These are phyloP conservation scores for Penicillium canescens DNA, from an alignment of 495 filamentous ascomycete genomes.

Conservation along the genomic window DNA sequence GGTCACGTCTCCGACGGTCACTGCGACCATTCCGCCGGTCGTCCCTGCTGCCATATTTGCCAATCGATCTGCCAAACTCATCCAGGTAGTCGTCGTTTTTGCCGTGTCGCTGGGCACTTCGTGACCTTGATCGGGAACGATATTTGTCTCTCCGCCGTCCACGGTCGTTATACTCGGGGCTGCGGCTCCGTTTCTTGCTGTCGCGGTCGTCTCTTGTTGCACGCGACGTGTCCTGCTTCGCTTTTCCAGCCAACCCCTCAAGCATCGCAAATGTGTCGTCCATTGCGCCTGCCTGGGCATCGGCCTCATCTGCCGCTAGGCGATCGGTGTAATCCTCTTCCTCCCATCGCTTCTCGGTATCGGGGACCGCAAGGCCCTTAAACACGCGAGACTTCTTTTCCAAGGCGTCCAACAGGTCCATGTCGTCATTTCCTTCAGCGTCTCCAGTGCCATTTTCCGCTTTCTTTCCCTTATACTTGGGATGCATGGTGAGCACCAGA, in stretches of 20 bases:
- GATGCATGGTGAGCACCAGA: conserved; percentile 85
- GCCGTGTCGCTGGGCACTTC: conserved; percentile 43
- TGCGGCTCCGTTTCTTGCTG: conserved; percentile 69
- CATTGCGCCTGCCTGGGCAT: conserved; percentile 60
- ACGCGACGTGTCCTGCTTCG: conserved; percentile 42
- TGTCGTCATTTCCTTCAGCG: conserved; percentile 24
- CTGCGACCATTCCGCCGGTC: conserved; percentile 45
- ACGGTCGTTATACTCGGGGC: conserved; percentile 63
- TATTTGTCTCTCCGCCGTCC: conserved; percentile 54
- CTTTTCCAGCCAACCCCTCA: conserved; percentile 79
- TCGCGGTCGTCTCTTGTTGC: conserved; percentile 32
- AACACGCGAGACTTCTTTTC: conserved; percentile 76
- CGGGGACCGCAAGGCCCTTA: conserved; percentile 85
- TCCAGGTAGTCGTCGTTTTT: conserved; percentile 61
- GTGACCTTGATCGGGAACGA: conserved; percentile 58
- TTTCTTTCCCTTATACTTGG: conserved; percentile 66
- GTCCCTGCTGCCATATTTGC: conserved; percentile 36
- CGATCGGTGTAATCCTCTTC: conserved; percentile 43
- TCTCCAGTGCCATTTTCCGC: conserved; percentile 19
- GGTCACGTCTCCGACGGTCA: conserved; percentile 41
- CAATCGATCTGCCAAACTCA: conserved; percentile 58
- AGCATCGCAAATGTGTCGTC: conserved; percentile 93
- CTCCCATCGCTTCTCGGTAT: conserved; percentile 64
- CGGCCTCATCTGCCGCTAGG: conserved; percentile 28
- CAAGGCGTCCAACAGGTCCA: conserved; percentile 47